phyloP scores from a whole-genome alignment of 2,329 filamentous ascomycete species.

The Cylindrodendrum hubeiense region DNA sequence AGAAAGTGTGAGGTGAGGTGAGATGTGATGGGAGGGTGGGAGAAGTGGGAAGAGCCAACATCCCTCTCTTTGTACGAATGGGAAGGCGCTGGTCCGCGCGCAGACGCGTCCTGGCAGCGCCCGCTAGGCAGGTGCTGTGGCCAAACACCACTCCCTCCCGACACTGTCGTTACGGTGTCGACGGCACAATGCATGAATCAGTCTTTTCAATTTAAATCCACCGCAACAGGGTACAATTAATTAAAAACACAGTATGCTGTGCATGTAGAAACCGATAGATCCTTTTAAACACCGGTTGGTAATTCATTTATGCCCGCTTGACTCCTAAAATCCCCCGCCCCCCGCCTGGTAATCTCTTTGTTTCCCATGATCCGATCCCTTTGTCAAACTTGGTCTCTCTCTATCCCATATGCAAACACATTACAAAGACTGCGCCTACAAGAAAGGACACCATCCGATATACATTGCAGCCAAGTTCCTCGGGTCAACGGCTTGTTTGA shows the following conservation, averaged over 20 bases:
- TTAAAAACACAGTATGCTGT: neutral
- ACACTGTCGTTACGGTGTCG: neutral
- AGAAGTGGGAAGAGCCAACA: conserved; percentile 32
- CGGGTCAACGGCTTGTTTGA: conserved; percentile 85
- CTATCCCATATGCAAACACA: neutral
- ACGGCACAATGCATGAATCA: neutral
- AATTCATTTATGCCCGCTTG: neutral
- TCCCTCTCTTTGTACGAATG: conserved; percentile 11
- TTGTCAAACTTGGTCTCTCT: neutral
- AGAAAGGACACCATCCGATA: conserved; percentile 86
- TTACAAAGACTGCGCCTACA: conserved; percentile 50
- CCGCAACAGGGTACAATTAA: neutral
- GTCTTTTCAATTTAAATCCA: neutral
- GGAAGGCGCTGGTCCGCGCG: conserved; percentile 34
- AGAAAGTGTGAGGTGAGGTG: conserved; percentile 27
- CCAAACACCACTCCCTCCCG: neutral
- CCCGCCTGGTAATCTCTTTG: neutral
- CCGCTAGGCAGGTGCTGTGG: neutral
- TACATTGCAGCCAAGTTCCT: conserved; percentile 92
- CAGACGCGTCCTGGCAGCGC: conserved; percentile 31
- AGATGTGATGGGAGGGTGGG: conserved; percentile 32
- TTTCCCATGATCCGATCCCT: neutral
- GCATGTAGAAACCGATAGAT: neutral
- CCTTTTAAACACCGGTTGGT: neutral
- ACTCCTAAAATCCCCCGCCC: neutral